These are phyloP conservation scores for Serendipita vermifera DNA, from an alignment of 768 basidiomycete genomes.

Conservation along the genomic window DNA sequence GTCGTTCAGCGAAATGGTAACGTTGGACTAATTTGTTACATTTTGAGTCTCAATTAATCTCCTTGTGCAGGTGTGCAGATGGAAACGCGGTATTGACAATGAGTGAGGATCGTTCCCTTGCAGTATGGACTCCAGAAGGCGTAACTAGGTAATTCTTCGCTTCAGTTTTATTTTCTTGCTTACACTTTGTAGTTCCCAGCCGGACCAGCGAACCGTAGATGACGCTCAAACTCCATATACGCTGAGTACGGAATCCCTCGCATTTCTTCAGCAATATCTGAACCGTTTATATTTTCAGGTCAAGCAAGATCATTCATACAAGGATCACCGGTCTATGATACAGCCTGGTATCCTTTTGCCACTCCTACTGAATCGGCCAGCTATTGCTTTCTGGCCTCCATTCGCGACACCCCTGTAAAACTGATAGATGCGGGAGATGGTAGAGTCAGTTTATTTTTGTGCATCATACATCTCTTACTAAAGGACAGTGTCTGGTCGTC, in stretches of 20 bases:
- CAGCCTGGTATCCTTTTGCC: constrained; percentile 76
- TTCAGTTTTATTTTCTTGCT: neutral
- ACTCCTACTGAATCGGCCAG: constrained; percentile 40
- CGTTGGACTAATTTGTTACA: neutral
- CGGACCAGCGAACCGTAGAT: neutral
- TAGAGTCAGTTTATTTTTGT: constrained; percentile 32
- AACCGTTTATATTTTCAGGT: neutral
- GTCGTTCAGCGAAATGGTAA: neutral
- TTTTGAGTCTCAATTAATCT: neutral
- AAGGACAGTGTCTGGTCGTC: constrained; percentile 9
- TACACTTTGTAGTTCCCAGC: neutral
- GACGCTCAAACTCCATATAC: neutral
- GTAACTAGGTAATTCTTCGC: neutral
- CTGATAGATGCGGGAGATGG: constrained; percentile 70
- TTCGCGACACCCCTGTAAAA: constrained; percentile 76
- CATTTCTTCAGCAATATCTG: neutral
- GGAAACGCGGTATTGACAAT: neutral
- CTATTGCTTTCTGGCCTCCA: constrained; percentile 74
- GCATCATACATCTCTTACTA: neutral
- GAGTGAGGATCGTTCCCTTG: neutral
- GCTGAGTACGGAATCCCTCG: neutral
- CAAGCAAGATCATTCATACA: neutral
- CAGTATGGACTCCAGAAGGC: neutral
- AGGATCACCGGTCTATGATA: constrained; percentile 54
- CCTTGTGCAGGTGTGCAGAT: neutral